Conservation (phyloP, 1,139 yeast genomes). For the Suhomyces anneliseae region DNA sequence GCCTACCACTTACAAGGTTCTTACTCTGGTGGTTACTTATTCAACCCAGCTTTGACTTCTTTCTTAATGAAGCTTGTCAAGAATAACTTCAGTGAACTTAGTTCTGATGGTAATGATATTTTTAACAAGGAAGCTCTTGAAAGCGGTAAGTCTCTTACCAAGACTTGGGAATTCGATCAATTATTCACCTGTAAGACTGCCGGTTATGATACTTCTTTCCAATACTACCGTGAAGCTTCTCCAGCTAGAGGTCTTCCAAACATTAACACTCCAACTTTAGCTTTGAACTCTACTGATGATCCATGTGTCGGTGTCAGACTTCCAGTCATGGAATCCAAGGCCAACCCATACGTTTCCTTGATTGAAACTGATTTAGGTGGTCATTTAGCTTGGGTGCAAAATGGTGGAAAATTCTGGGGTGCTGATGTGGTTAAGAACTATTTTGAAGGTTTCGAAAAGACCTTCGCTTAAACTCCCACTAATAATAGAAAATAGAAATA, state of each 20-base stretch:
- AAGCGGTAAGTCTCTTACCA: conserved; percentile 31
- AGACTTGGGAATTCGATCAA: conserved; percentile 65
- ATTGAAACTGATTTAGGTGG: conserved; percentile 58
- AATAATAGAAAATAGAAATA: too few relatives aligned
- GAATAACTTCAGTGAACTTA: conserved; percentile 59
- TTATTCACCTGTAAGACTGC: conserved; percentile 67
- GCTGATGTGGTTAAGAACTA: conserved; percentile 62
- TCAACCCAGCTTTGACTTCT: conserved; percentile 64
- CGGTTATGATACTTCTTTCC: conserved; percentile 67
- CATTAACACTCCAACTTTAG: conserved; percentile 66
- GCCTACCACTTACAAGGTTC: conserved; percentile 50
- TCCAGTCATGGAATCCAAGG: conserved; percentile 28
- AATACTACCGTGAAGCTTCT: conserved; percentile 72
- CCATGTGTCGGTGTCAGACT: conserved; percentile 66
- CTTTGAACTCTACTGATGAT: conserved; percentile 75
- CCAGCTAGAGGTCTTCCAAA: conserved; percentile 56
- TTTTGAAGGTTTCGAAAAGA: conserved; percentile 51
- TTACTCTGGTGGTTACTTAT: conserved; percentile 60
- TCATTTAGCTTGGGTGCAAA: conserved; percentile 57
- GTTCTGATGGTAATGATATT: conserved; percentile 32
- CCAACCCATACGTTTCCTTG: conserved; percentile 36
- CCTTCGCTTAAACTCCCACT: conserved; percentile 2
- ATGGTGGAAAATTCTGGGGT: conserved; percentile 71
- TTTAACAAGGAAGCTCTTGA: conserved; percentile 34
- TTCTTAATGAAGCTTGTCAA: conserved; percentile 63